Percentiles rank a stretch among this genome's conserved stretches.
Conservation (phyloP, 2,329 filamentous ascomycete species). For the Orbilia oligospora region DNA sequence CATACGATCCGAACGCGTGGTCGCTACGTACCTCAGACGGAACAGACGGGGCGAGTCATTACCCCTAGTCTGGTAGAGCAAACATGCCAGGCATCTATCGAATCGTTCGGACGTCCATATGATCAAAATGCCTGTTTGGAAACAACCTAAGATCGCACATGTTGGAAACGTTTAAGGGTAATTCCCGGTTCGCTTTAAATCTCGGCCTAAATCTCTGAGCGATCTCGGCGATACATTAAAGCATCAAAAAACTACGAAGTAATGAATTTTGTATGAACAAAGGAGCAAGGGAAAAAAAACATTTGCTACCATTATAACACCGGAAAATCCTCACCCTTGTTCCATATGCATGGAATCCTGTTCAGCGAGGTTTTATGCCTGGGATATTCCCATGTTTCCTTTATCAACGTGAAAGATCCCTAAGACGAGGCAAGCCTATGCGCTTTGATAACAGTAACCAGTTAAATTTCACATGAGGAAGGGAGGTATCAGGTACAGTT, state of each 20-base stretch:
- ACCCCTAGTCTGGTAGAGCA: conserved; percentile 15
- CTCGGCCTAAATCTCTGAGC: conserved; percentile 5
- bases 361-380: conserved; percentile 19
- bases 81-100: conserved; percentile 13
- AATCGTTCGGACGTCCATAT: conserved; percentile 4
- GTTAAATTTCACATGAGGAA: conserved; percentile 13
- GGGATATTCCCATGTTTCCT: conserved; percentile 27
- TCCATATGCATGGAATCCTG: conserved; percentile 25
- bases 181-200: not conserved
- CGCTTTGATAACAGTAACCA: conserved; percentile 30
- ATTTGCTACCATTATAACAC: conserved; percentile 1
- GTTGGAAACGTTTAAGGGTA: conserved; percentile 17
- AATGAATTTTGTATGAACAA: conserved; percentile 10
- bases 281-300: not conserved
- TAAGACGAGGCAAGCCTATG: conserved; percentile 31
- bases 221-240: conserved; percentile 45
- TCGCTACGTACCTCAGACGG: conserved; percentile 28
- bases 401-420: conserved; percentile 17
- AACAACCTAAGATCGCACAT: conserved; percentile 18
- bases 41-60: conserved; percentile 41
- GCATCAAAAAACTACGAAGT: conserved; percentile 1
- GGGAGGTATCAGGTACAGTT: conserved; percentile 11
- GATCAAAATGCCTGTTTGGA: not conserved
- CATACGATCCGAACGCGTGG: conserved; percentile 18
- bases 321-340: conserved; percentile 31